phyloP scores from a whole-genome alignment of 306 rosid species.

The Vicia sativa region DNA sequence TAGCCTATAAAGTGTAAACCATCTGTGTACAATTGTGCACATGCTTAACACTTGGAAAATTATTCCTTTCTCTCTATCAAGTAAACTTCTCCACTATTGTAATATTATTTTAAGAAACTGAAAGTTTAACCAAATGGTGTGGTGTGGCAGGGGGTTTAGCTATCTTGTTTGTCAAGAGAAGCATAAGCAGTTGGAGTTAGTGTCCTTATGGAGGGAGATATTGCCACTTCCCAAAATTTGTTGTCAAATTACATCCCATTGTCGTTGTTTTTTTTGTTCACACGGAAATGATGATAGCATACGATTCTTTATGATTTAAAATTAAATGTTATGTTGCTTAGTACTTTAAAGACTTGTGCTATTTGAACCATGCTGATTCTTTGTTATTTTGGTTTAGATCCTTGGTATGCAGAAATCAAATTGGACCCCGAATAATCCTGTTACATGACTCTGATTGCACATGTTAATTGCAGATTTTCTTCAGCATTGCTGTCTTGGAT shows the following conservation, averaged over 20 bases:
- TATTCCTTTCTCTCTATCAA: not conserved
- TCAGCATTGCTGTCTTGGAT: conserved; percentile 72
- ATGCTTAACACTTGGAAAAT: not conserved
- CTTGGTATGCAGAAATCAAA: not conserved
- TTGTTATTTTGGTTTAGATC: conserved; percentile 18
- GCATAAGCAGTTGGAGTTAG: not conserved
- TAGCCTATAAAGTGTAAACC: not conserved
- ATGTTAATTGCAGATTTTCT: conserved; percentile 61
- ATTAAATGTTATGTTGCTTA: conserved; percentile 10
- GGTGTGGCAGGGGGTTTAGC: not conserved
- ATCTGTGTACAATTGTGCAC: not conserved
- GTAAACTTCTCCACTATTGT: not conserved
- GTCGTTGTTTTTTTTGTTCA: not conserved
- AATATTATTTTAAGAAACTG: not conserved
- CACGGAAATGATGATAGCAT: conserved; percentile 10
- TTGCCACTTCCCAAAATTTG: not conserved
- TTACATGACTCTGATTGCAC: conserved; percentile 32
- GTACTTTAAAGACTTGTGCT: conserved; percentile 15
- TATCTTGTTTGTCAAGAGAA: not conserved
- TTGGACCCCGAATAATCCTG: not conserved
- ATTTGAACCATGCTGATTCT: conserved; percentile 1
- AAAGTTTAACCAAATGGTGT: not conserved
- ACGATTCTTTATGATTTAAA: conserved; percentile 22
- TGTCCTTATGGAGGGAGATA: not conserved
- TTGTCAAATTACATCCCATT: conserved; percentile 1